Base-by-base conservation (phyloP, 108 stramenopile species). In the Schizochytrium sp. region DNA sequence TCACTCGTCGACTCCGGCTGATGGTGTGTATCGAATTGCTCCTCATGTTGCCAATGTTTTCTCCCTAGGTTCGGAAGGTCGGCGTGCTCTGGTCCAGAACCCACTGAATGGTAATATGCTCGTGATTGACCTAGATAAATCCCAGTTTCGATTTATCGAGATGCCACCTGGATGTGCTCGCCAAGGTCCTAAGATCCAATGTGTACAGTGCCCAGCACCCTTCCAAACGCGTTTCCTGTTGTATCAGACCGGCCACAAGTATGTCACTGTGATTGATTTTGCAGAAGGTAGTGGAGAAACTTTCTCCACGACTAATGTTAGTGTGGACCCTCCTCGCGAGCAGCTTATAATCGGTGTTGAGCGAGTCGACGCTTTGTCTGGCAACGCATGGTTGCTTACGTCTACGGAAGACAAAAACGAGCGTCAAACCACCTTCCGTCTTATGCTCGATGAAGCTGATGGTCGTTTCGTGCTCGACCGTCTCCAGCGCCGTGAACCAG, bases 81-180 rank as follows among this genome's bases (percentile, higher is more conserved):
- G 47, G 15, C 76, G 53, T 38, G 76, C 55, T 8, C 47, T 83
- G 28, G 76, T 83, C 38, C 76, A 83, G 53, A 83, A 83, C 3
- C 76, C 76, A 7, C 47, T 38, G 50, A 83, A 49, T 28, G 76
- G 76, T n/a, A 83, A 83, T 53, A 83, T 83, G 76, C 76, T 83
- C 15, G 76, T 55, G 8, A 5, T 83, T 47, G 76, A 83, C 47
- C 3, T 83, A 0, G 76, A 83, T 13, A 42, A 17, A 0, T 10
- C 0, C 12, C 28, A 17, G 50, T 83, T 83, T 55, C 50, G 50
- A 2, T 83, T 83, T 40, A 38, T 83, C 28, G 76, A 83, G 28
- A 47, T 83, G 13, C 76, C 76, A 40, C 76, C 76, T n/a, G 47
- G 50, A n/a, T 17, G 28, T 46, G 53, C 10, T 5, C 76, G 76